phyloP scores from a whole-genome alignment of 2,329 filamentous ascomycete species.

The Teratosphaeria nubilosa region DNA sequence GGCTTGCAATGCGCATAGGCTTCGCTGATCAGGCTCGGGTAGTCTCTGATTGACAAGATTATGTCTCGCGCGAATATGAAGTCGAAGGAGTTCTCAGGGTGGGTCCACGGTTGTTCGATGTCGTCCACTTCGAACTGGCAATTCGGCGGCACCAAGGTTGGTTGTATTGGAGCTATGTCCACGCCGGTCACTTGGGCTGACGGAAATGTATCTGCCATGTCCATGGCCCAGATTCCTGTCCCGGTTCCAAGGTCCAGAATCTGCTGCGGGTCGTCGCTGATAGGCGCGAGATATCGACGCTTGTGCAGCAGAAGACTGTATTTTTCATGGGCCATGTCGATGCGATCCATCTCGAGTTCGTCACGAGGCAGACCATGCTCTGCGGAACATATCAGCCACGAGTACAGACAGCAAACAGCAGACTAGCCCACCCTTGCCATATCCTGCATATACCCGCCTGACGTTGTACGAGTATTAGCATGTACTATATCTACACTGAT shows the following conservation, averaged over 20 bases:
- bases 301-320: constrained; percentile 11
- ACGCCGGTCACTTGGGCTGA: constrained; percentile 32
- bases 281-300: constrained; percentile 21
- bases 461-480: neutral
- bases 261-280: constrained; percentile 14
- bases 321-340: neutral
- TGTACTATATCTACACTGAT: neutral
- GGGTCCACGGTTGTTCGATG: constrained; percentile 27
- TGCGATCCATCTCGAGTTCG: neutral
- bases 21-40: constrained; percentile 8
- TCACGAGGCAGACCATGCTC: neutral
- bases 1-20: constrained; percentile 12
- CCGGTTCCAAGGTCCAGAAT: constrained; percentile 63
- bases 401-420: neutral
- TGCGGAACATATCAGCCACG: neutral
- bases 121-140: constrained; percentile 31
- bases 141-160: constrained; percentile 26
- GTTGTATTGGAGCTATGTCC: constrained; percentile 28
- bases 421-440: neutral
- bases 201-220: constrained; percentile 21
- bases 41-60: constrained; percentile 10
- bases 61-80: constrained; percentile 29
- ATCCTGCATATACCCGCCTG: neutral
- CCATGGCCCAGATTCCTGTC: constrained; percentile 81
- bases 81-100: constrained; percentile 24